These are phyloP conservation scores for Lippia alba DNA, from an alignment of 305 asterid genomes.

Conservation along the genomic window DNA sequence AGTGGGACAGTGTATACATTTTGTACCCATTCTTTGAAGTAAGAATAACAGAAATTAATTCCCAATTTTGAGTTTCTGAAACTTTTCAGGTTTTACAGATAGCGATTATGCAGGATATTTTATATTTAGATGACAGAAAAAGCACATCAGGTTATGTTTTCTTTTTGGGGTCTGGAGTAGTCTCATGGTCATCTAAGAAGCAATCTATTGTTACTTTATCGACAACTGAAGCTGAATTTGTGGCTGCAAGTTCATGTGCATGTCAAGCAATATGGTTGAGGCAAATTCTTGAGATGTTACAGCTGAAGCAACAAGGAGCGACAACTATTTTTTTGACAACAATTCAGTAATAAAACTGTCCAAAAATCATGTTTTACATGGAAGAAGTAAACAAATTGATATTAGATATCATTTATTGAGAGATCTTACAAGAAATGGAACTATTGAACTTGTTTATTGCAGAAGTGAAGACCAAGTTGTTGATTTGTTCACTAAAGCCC, in stretches of 20 bases:
- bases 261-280: not conserved
- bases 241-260: not conserved
- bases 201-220: not conserved
- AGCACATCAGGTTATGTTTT: too few species aligned
- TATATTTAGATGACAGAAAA: not conserved
- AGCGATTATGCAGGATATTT: too few species aligned
- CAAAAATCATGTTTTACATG: not conserved
- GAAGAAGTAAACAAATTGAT: conserved; percentile 12
- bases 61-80: too few species aligned
- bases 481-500: conserved; percentile 8
- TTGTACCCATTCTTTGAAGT: too few species aligned
- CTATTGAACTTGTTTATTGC: not conserved
- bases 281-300: not conserved
- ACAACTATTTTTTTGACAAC: not conserved
- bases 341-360: too few species aligned
- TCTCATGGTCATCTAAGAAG: not conserved
- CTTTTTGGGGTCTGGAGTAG: not conserved
- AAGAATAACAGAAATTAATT: too few species aligned
- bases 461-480: conserved; percentile 12
- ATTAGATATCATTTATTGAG: not conserved
- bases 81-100: too few species aligned
- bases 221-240: too few species aligned
- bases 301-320: not conserved
- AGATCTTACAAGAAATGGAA: not conserved
- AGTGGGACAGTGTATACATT: too few species aligned